Base-by-base conservation (phyloP, 352 stramenopile species). In the Phytophthora capsici region DNA sequence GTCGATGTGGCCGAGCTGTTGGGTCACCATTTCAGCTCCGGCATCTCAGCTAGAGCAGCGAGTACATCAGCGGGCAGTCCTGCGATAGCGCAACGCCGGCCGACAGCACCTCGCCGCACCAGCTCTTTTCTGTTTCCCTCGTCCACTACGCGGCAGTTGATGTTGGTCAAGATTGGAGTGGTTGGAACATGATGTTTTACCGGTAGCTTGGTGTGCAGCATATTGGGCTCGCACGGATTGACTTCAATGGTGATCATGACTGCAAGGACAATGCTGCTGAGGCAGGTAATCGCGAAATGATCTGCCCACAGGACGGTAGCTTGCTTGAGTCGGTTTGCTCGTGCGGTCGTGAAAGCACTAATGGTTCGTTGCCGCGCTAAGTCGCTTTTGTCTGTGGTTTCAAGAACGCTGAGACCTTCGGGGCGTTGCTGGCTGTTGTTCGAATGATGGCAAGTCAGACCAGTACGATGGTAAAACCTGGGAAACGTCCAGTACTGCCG, bases 1-100 rank as follows among this genome's bases (percentile, higher is more conserved):
- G n/a, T n/a, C n/a, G n/a, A n/a, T n/a, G n/a, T n/a, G n/a, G n/a
- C n/a, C n/a, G n/a, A n/a, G 28, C 28, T 34, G 28, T 34, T 45
- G 19, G 28, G 20, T 71, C 38, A 65, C 61, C 66, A 68, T 36
- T 67, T 57, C 20, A 61, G 34, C 43, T 69, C 53, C 1, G 63
- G 49, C 25, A 64, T 65, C 37, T 66, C 53, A 60, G 63, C 47
- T 17, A 76, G 59, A 37, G 57, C 50, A n/a, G 40, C 26, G 9
- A 69, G 19, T 17, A 73, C 19, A 26, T 64, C 58, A 9, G 51
- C 16, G 0, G 69, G 55, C 13, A 82, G 52, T 7, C 43, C 49
- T 10, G 71, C 63, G 22, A 82, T 59, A 19, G 73, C 73, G 22
- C 50, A 66, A 19, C 73, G 70, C 8, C 73, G 73, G 13, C 73